These are phyloP conservation scores for Gossypium arboreum DNA, from an alignment of 345 rosid species.

Conservation along the genomic window DNA sequence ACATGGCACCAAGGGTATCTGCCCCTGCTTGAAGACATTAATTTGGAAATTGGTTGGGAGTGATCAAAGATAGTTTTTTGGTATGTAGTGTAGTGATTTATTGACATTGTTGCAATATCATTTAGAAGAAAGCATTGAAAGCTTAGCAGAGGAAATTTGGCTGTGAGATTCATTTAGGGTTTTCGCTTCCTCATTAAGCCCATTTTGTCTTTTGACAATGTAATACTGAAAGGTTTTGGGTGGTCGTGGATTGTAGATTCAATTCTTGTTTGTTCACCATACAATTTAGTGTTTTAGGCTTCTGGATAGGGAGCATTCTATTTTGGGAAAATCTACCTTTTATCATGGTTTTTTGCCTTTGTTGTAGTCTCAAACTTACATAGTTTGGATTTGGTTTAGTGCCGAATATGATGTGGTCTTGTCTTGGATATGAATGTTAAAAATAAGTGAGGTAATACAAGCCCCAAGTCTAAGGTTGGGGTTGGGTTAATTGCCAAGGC, in stretches of 20 bases:
- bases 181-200: not conserved
- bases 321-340: not conserved
- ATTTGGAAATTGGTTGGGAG: not conserved
- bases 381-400: not conserved
- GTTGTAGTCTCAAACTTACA: not conserved
- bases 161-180: not conserved
- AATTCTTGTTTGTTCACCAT: not conserved
- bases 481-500: too few species aligned
- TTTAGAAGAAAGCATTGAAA: not conserved
- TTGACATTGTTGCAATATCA: slow-evolving; percentile 10
- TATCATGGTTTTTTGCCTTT: not conserved
- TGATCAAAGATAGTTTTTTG: not conserved
- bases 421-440: not conserved
- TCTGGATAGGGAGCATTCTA: not conserved
- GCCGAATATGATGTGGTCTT: not conserved
- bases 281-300: not conserved
- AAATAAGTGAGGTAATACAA: too few species aligned
- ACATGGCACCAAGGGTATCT: slow-evolving; percentile 40
- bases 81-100: slow-evolving; percentile 3
- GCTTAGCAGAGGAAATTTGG: not conserved
- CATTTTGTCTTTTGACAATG: not conserved
- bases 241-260: not conserved
- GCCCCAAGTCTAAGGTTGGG: too few species aligned
- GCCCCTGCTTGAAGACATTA: slow-evolving; percentile 50
- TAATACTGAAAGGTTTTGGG: not conserved